Conservation (phyloP, 2,329 filamentous ascomycete genomes). For the Emydomyces testavorans region DNA sequence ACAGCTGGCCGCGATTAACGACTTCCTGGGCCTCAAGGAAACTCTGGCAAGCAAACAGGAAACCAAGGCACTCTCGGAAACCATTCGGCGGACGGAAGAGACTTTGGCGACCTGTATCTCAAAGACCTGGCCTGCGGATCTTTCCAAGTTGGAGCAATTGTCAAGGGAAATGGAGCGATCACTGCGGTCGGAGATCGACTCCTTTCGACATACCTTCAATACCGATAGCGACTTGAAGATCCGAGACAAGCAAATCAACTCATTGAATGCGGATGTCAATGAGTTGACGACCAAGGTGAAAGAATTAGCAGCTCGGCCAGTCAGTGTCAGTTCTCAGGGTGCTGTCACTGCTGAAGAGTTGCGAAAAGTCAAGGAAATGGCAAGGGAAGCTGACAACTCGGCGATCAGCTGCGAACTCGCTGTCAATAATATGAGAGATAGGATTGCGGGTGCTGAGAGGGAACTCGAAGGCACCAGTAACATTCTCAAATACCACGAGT, state of each 20-base stretch:
- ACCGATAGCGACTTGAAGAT: background rate
- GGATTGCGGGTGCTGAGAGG: background rate
- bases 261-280: constrained; percentile 1
- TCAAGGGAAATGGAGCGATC: background rate
- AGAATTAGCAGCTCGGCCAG: background rate
- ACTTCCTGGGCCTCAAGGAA: background rate
- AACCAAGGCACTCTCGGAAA: constrained; percentile 1
- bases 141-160: background rate
- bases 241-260: background rate
- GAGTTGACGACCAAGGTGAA: constrained; percentile 1
- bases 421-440: background rate
- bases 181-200: background rate
- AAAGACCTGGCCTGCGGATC: constrained; percentile 1
- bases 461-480: background rate
- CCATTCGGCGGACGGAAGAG: background rate
- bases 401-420: background rate
- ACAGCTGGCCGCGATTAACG: constrained; percentile 2
- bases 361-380: constrained; percentile 7
- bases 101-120: constrained; percentile 3
- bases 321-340: background rate
- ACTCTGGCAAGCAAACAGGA: constrained; percentile 1
- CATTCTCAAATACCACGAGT: background rate
- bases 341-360: background rate
- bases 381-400: constrained; percentile 6
- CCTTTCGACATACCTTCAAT: background rate